These are phyloP conservation scores for Citrullus amarus DNA, from an alignment of 306 rosid species.

Conservation along the genomic window DNA sequence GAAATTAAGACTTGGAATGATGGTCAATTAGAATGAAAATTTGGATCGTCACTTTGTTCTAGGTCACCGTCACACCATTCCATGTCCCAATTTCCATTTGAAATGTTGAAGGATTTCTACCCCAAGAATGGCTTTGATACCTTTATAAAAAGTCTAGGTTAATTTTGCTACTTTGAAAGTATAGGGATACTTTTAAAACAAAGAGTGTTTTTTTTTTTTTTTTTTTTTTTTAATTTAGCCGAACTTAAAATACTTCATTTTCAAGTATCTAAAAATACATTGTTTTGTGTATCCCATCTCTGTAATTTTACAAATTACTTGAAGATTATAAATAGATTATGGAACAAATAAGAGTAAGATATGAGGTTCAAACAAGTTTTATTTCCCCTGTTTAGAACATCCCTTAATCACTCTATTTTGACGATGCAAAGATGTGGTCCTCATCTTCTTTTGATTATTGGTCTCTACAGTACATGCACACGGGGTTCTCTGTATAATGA, in stretches of 20 bases:
- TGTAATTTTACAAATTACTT: background rate
- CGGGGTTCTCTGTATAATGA: background rate
- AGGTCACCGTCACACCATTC: background rate
- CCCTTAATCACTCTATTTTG: background rate
- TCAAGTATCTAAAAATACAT: background rate
- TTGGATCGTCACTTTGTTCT: background rate
- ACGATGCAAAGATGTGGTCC: background rate
- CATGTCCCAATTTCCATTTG: no score
- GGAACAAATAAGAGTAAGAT: background rate
- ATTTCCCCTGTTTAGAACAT: background rate
- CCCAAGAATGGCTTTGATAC: background rate
- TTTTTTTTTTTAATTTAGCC: no score
- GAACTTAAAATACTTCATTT: background rate
- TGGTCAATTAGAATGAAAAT: no score
- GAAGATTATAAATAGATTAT: background rate
- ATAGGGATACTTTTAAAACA: no score
- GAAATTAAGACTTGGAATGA: background rate
- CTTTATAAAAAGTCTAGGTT: background rate
- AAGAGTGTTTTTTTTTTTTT: no score
- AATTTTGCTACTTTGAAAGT: background rate
- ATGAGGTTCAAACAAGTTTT: background rate
- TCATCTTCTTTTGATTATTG: background rate
- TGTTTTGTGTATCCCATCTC: background rate
- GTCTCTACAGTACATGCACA: slow-evolving; percentile 5
- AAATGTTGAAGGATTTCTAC: background rate